phyloP scores from a whole-genome alignment of 2,329 filamentous ascomycete genomes.

The Apiospora hydei region DNA sequence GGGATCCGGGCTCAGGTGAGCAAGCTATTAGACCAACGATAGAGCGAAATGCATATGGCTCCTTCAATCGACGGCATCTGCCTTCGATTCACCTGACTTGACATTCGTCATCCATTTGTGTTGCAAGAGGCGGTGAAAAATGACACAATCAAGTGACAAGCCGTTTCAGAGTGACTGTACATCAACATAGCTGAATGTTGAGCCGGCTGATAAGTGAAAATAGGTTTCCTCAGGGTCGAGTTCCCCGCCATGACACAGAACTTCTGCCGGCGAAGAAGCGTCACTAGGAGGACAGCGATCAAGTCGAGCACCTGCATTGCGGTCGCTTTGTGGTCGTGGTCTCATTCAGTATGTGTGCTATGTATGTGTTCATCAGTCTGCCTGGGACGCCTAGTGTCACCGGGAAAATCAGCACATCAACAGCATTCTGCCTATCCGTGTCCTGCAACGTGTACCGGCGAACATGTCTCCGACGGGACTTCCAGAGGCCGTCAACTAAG shows the following conservation, averaged over 20 bases:
- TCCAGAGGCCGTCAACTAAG: not conserved
- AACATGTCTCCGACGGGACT: not conserved
- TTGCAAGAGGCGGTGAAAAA: not conserved
- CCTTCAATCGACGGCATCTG: not conserved
- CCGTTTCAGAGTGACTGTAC: not conserved
- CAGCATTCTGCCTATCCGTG: not conserved
- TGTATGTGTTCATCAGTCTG: not conserved
- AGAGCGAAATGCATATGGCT: not conserved
- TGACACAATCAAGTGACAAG: not conserved
- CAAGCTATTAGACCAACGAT: conserved; percentile 3
- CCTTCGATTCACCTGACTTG: not conserved
- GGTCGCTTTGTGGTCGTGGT: not conserved
- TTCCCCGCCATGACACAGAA: no score
- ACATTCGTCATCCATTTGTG: not conserved
- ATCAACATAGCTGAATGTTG: not conserved
- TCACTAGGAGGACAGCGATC: no score
- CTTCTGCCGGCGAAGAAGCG: no score
- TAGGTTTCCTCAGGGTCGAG: not conserved
- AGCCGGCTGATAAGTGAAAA: not conserved
- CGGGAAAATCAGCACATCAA: not conserved
- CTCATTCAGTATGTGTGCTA: not conserved
- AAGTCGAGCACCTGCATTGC: not conserved
- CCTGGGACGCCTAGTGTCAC: not conserved
- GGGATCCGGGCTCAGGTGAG: not conserved
- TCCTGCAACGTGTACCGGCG: not conserved